These are phyloP conservation scores for Ganoderma multipileum DNA, from an alignment of 1,284 basidiomycete genomes.

Conservation along the genomic window DNA sequence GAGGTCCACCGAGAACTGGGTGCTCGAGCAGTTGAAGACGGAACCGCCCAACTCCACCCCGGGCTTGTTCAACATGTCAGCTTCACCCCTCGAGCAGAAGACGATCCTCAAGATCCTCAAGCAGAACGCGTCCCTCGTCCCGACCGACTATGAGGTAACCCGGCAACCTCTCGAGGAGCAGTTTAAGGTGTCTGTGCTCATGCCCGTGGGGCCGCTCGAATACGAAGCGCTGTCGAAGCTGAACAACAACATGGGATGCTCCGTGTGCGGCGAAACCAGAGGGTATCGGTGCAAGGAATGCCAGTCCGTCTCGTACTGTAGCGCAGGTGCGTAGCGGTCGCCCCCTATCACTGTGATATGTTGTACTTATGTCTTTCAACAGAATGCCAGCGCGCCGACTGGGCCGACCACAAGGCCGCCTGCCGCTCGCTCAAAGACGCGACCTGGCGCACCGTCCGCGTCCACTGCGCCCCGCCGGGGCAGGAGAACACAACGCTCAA, in stretches of 20 bases:
- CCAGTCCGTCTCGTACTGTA: constrained; percentile 47
- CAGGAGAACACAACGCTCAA: constrained; percentile 25
- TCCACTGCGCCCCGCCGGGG: constrained; percentile 30
- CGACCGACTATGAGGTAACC: constrained; percentile 35
- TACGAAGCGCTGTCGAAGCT: constrained; percentile 46
- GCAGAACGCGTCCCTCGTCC: constrained; percentile 43
- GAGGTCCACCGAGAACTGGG: constrained; percentile 26
- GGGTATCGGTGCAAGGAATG: constrained; percentile 45
- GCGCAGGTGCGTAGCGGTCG: constrained; percentile 35
- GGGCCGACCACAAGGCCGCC: constrained; percentile 46
- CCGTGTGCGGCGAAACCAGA: constrained; percentile 45
- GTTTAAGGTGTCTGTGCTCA: constrained; percentile 44
- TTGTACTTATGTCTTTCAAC: constrained; percentile 28
- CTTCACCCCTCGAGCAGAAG: constrained; percentile 45
- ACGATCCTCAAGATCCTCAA: constrained; percentile 42
- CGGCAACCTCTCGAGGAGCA: constrained; percentile 33
- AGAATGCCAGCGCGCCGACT: constrained; percentile 51
- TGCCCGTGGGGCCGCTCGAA: constrained; percentile 47
- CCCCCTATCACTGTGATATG: not conserved
- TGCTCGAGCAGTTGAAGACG: constrained; percentile 16
- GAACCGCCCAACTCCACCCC: not conserved
- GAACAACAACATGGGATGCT: constrained; percentile 45
- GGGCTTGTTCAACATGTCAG: constrained; percentile 18
- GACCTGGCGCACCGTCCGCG: constrained; percentile 44
- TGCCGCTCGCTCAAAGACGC: constrained; percentile 49